Base-by-base conservation (phyloP, 805 yeast species). In the Pichia exigua region DNA sequence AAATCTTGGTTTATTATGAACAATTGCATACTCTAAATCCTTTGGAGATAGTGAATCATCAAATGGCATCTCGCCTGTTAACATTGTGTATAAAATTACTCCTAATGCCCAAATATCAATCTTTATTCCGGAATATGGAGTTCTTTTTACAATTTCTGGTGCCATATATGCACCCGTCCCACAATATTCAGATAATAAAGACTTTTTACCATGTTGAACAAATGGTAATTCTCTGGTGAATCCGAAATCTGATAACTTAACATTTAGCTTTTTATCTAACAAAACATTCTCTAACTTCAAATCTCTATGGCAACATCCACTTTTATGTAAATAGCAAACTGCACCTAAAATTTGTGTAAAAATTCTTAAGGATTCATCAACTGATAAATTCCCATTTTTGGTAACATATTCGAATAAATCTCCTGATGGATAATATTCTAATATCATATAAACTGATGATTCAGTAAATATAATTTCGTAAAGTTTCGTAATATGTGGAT, bases 121-220 rank as follows among this genome's bases (percentile, higher is more conserved):
- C 59, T 85, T 83, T 57, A 80, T 76, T 0, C 97, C 98, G 42
- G 82, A 81, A 65, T 90, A 90, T 45, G 82, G 81, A 54, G 79
- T 76, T 54, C 82, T 76, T 50, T 73, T 72, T 18, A 91, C 72
- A 55, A 94, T 72, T 64, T 92, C 99, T 0, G 99, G 99, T 0
- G 99, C 97, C 96, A 92, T 91, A 65, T 92, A 92, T 3, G 89
- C 95, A 1, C 90, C 82, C 0, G 98, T 92, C 3, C 99, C 99
- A 68, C 99, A 92, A 1, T 90, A 75, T 0, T 97, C 94, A 47
- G 84, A 86, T 35, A 92, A 68, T 45, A 84, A 66, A 6, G 65
- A 57, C 28, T 56, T 56, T 4, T 61, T 26, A 12, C 66, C 64
- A 49, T 61, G 48, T 47, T 61, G 61, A 15, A 57, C 56, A 49